These are phyloP conservation scores for Colletotrichum sp. DNA, from an alignment of 2,329 filamentous ascomycete genomes.

Conservation along the genomic window DNA sequence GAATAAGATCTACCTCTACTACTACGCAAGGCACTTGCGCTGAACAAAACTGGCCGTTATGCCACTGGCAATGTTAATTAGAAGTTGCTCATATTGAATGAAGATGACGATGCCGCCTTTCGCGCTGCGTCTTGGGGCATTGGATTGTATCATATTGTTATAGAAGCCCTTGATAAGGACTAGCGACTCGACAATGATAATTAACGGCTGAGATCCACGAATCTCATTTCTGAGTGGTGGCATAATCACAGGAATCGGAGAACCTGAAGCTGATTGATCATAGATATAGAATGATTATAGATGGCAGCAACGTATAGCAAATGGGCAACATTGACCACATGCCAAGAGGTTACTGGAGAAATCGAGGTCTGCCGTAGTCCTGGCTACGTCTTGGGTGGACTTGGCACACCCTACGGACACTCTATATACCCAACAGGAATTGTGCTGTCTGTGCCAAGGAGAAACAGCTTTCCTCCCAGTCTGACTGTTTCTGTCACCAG, in stretches of 20 bases:
- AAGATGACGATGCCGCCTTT: background rate
- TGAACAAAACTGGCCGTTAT: background rate
- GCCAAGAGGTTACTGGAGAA: background rate
- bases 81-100: background rate
- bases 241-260: background rate
- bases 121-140: fast-evolving
- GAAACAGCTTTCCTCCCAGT: fast-evolving
- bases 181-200: background rate
- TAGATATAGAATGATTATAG: background rate
- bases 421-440: background rate
- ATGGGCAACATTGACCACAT: fast-evolving
- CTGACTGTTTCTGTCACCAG: fast-evolving
- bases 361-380: background rate
- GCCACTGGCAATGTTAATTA: fast-evolving
- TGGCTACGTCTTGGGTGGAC: too few species aligned
- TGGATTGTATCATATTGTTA: background rate
- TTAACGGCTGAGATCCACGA: fast-evolving
- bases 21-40: background rate
- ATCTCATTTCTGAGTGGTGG: background rate
- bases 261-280: fast-evolving
- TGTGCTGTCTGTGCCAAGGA: fast-evolving
- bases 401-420: too few species aligned
- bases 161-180: background rate
- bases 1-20: background rate
- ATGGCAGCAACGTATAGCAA: fast-evolving